Conservation (phyloP, 768 basidiomycete species). For the Tulasnella sp. region DNA sequence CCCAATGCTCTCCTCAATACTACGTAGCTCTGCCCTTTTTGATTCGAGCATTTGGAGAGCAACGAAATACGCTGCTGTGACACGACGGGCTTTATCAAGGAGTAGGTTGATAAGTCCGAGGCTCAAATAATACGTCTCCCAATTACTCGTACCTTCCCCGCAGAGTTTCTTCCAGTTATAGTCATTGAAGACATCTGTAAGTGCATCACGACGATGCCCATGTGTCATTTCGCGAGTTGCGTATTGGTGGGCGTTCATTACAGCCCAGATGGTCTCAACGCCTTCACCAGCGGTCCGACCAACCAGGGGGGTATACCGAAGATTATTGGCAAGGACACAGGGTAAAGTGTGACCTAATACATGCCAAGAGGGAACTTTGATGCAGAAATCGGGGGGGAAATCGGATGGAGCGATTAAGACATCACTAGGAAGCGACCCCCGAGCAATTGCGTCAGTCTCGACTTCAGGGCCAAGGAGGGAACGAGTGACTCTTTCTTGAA, state of each 20-base stretch:
- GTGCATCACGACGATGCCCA: neutral
- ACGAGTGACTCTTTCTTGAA: neutral
- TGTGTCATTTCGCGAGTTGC: neutral
- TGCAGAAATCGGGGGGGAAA: neutral
- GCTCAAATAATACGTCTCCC: neutral
- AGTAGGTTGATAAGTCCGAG: neutral
- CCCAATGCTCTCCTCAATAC: neutral
- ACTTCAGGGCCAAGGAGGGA: neutral
- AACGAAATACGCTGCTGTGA: neutral
- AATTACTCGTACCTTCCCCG: neutral
- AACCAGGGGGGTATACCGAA: neutral
- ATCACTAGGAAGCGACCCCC: neutral
- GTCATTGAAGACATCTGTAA: neutral
- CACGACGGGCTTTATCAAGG: neutral
- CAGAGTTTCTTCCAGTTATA: neutral
- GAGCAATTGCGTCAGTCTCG: neutral
- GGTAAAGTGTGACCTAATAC: neutral
- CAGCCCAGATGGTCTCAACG: neutral
- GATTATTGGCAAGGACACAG: neutral
- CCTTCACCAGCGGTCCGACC: neutral
- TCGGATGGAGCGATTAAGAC: neutral
- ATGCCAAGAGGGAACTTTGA: neutral
- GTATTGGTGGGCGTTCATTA: neutral
- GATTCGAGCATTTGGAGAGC: neutral
- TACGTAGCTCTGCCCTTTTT: neutral